Conservation (phyloP, 148 eudicot species). For the Chenopodium berlandieri region DNA sequence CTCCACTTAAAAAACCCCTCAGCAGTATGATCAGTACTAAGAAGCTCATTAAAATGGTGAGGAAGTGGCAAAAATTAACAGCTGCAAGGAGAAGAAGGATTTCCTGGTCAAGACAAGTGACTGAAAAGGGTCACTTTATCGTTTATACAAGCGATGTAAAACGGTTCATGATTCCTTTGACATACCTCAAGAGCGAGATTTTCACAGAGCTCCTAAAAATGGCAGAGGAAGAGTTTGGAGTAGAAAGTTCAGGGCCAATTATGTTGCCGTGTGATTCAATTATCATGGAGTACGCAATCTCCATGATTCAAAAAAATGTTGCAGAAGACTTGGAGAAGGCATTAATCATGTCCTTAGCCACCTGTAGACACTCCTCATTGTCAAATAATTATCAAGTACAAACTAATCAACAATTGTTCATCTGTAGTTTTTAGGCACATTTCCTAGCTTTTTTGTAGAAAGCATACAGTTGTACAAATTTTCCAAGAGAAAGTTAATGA, state of each 20-base stretch:
- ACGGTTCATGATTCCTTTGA: conserved; percentile 24
- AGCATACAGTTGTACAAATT: neutral
- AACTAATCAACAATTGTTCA: neutral
- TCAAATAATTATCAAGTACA: neutral
- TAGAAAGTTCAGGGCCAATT: conserved; percentile 7
- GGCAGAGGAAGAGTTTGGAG: conserved; percentile 28
- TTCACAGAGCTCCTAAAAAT: conserved; percentile 12
- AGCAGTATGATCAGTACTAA: conserved; percentile 33
- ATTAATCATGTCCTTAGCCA: neutral
- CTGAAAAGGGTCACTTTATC: conserved; percentile 19
- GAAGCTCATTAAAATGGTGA: conserved; percentile 43
- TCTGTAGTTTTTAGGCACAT: neutral
- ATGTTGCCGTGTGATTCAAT: conserved; percentile 15
- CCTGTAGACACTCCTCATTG: neutral
- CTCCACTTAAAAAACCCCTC: neutral
- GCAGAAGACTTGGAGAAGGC: neutral
- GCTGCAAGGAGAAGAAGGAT: conserved; percentile 18
- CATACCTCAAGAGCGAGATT: conserved; percentile 12
- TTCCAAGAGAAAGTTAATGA: neutral
- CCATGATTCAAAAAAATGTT: conserved; percentile 9
- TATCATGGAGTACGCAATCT: conserved; percentile 12
- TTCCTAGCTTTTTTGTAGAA: neutral
- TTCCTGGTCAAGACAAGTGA: conserved; percentile 17
- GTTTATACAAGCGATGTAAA: conserved; percentile 22
- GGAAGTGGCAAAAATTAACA: conserved; percentile 38